phyloP scores from a whole-genome alignment of 2,329 filamentous ascomycete species.

The Fusarium pseudoanthophilum region DNA sequence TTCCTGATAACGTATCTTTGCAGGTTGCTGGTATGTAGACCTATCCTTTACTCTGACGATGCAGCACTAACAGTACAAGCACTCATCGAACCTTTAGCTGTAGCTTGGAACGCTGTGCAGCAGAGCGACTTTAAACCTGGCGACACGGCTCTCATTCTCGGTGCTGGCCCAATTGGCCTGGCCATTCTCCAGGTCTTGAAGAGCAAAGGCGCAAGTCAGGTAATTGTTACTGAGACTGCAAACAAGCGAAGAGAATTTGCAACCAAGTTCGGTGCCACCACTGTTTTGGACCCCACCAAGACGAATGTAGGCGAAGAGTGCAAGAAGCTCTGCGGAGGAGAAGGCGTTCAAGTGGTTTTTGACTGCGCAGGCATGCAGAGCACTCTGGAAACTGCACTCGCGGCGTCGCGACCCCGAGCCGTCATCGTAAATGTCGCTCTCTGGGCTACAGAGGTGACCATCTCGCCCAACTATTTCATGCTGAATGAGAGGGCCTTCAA shows the following conservation, averaged over 20 bases:
- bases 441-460: not conserved
- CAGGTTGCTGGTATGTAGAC: not conserved
- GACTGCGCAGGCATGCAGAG: not conserved
- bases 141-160: not conserved
- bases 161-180: not conserved
- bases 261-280: not conserved
- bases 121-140: not conserved
- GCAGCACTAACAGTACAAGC: not conserved
- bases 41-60: fast-evolving
- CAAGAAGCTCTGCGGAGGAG: not conserved
- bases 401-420: not conserved
- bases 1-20: not conserved
- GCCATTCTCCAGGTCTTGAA: not conserved
- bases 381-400: not conserved
- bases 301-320: not conserved
- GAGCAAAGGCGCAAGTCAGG: not conserved
- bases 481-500: not conserved
- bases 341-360: not conserved
- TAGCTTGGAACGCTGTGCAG: not conserved
- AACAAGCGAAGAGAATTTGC: not conserved
- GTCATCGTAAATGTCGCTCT: not conserved
- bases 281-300: not conserved
- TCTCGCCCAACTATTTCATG: not conserved
- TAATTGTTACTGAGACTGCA: not conserved
- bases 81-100: not conserved